Percentiles rank a stretch among this genome's conserved stretches.
phyloP scores from a whole-genome alignment of 2,329 filamentous ascomycete genomes.

The Pyricularia sp. region DNA sequence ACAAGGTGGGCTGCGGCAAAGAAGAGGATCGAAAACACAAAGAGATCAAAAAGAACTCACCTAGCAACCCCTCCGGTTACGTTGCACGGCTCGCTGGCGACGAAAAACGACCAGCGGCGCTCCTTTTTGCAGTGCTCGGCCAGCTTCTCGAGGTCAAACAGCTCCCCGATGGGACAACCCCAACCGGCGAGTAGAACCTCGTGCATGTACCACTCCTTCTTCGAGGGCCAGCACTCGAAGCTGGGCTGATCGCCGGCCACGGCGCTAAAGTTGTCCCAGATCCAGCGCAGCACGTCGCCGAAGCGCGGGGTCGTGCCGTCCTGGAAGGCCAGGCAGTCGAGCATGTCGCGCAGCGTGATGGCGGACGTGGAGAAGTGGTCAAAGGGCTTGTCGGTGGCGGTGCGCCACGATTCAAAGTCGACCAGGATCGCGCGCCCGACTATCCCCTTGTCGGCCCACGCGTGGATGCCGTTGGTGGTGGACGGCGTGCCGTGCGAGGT shows the following conservation, averaged over 20 bases:
- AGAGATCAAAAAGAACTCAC: neutral
- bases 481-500: neutral
- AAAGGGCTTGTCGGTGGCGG: conserved; percentile 20
- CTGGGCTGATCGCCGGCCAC: conserved; percentile 42
- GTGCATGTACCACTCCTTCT: conserved; percentile 14
- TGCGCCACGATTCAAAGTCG: conserved; percentile 31
- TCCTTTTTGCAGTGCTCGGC: conserved; percentile 21
- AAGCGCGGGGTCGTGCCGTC: conserved; percentile 23
- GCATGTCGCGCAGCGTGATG: conserved; percentile 29
- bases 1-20: neutral
- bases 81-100: conserved; percentile 7
- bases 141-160: conserved; percentile 29
- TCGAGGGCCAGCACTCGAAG: conserved; percentile 29
- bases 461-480: conserved; percentile 4
- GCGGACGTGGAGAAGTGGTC: conserved; percentile 24
- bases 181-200: conserved; percentile 10
- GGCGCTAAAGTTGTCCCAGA: conserved; percentile 45
- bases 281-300: conserved; percentile 46
- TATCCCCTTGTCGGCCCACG: conserved; percentile 20
- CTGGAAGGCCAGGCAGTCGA: conserved; percentile 29
- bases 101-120: conserved; percentile 17
- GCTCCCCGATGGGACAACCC: conserved; percentile 22
- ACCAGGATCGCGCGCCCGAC: conserved; percentile 37
- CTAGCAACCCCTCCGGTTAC: conserved; percentile 4
- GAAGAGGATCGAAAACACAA: neutral